Base-by-base conservation (phyloP, 2,329 filamentous ascomycete genomes). In the Penicillium sclerotiorum region DNA sequence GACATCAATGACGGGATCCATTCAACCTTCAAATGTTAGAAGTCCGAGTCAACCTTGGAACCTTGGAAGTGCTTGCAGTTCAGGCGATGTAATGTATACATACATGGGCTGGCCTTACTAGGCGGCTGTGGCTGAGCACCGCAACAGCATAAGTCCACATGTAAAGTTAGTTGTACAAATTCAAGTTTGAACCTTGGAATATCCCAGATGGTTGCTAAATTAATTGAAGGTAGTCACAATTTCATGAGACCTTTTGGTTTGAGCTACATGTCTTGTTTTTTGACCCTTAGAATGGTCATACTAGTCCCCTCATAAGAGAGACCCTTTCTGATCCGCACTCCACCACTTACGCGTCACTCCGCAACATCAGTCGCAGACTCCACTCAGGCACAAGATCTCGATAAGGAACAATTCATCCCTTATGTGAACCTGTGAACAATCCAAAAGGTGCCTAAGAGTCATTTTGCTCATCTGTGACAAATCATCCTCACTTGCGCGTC, bases 351-450 rank as follows among this genome's bases (percentile, higher is more conserved):
- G 15, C 18, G 42, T 44, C 22, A 22, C 39, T 43, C 44, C 36
- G 37, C 42, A 42, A 47, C 38, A 43, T 27, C 44, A 12, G 44
- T 43, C 32, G 37, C 42, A 42, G 28, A 42, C 47, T 50, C 47
- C 47, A 50, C 41, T n/a, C n/a, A n/a, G n/a, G n/a, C n/a, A n/a
- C 27, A 20, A 30, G 27, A 40, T 33, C 27, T 15, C 28, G 5
- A 36, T 20, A 40, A 33, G n/a, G 12, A 17, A 13, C 20, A 15
- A 25, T n/a, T 11, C 36, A 20, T 8, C 2, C 13, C 22, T 20
- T 7, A 5, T 15, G n/a, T 12, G 7, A 22, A 18, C 13, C 41
- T 11, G 21, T 22, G 18, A 33, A 17, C 5, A 18, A 7, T 35
- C 13, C 13, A 8, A n/a, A n/a, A n/a, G n/a, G n/a, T n/a, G n/a